Evolutionary conservation across 2,329 filamentous ascomycete genomes (phyloP).

Genomic region (Diaporthe helianthi): DNA sequence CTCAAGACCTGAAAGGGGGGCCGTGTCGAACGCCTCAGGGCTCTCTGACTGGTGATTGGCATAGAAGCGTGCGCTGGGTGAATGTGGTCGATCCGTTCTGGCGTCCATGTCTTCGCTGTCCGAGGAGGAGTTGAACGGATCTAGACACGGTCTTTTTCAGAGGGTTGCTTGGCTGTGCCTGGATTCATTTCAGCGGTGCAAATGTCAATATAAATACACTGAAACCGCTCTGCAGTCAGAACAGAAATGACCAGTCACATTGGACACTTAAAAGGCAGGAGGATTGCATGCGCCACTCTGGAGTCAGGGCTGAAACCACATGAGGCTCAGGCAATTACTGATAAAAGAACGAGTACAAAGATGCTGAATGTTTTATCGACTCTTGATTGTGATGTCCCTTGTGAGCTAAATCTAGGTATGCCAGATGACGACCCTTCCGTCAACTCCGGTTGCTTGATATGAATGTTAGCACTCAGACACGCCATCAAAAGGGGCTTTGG

Average conservation of each 20-base stretch:
- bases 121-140: neutral
- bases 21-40: neutral
- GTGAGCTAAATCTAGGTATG: constrained; percentile 56
- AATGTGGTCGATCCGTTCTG: constrained; percentile 9
- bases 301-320: constrained; percentile 32
- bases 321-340: constrained; percentile 24
- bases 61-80: constrained; percentile 33
- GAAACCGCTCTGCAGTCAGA: neutral
- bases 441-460: constrained; percentile 75
- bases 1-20: neutral
- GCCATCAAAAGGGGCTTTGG: constrained; percentile 33
- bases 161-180: neutral
- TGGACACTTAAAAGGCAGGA: constrained; percentile 12
- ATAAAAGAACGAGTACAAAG: constrained; percentile 31
- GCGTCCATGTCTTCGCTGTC: neutral
- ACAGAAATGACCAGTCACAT: constrained; percentile 16
- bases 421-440: constrained; percentile 85
- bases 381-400: constrained; percentile 32
- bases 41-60: neutral
- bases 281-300: constrained; percentile 12
- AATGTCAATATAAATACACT: constrained; percentile 29
- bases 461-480: constrained; percentile 40
- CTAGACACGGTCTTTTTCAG: neutral
- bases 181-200: neutral
- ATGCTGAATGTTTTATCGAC: constrained; percentile 8